Conservation (phyloP, 2,329 filamentous ascomycete species). For the Cladosporium phlei region DNA sequence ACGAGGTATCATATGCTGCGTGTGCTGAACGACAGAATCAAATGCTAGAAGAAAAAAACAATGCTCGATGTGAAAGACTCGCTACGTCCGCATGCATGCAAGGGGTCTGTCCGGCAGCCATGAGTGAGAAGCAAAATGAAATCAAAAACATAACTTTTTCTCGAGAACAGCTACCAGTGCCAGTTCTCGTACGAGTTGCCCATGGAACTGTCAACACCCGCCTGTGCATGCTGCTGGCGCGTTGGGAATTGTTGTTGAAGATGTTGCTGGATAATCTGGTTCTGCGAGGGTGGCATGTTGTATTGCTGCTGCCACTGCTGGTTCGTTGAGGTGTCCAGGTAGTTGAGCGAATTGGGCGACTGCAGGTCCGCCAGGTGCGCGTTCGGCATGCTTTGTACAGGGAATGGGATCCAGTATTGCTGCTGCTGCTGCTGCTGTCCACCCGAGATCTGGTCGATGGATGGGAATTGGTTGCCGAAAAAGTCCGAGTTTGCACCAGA, state of each 20-base stretch:
- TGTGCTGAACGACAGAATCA: no score
- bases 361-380: background rate
- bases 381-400: conserved; percentile 12
- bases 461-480: conserved; percentile 2
- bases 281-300: conserved; percentile 2
- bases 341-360: background rate
- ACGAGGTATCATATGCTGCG: no score
- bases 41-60: no score
- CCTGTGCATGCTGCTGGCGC: background rate
- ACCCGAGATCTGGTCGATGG: conserved; percentile 6
- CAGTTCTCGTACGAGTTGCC: background rate
- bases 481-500: background rate
- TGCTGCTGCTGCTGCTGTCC: conserved; percentile 8
- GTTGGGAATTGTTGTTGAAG: background rate
- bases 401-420: conserved; percentile 9
- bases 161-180: conserved; percentile 9
- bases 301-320: conserved; percentile 10
- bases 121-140: no score
- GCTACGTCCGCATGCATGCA: background rate
- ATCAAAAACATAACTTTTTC: background rate
- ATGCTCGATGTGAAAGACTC: no score
- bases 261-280: conserved; percentile 4
- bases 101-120: background rate
- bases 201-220: background rate
- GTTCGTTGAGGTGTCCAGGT: background rate